Percentiles rank a stretch among this genome's conserved stretches.
These are phyloP conservation scores for Russula olivacea DNA, from an alignment of 768 basidiomycete species.

Conservation along the genomic window DNA sequence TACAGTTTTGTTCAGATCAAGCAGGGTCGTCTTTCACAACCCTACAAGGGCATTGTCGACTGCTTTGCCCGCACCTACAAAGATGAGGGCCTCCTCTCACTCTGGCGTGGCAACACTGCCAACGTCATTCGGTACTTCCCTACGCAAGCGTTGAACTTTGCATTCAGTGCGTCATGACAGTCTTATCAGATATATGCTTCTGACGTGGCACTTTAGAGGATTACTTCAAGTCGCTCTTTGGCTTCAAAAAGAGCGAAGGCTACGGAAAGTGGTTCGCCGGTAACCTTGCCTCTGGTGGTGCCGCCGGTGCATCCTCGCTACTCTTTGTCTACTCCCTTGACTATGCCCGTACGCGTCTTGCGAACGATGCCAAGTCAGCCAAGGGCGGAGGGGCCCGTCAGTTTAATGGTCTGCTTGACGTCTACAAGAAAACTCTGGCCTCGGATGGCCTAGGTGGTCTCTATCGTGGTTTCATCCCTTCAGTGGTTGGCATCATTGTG, in stretches of 20 bases:
- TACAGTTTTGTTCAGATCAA: constrained; percentile 63
- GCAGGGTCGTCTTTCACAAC: constrained; percentile 93
- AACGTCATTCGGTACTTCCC: constrained; percentile 99
- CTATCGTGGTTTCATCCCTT: constrained; percentile 99
- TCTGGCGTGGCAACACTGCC: constrained; percentile 99
- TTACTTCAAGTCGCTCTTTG: constrained; percentile 98
- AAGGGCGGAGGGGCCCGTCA: constrained; percentile 91
- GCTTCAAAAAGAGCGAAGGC: constrained; percentile 96
- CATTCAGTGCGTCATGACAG: constrained; percentile 75
- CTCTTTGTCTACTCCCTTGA: constrained; percentile 99
- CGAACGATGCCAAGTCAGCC: constrained; percentile 94
- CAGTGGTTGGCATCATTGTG: constrained; percentile 98
- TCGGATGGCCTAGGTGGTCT: constrained; percentile 98
- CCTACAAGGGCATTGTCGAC: constrained; percentile 95
- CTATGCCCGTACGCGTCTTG: constrained; percentile 98
- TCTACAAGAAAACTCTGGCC: constrained; percentile 95
- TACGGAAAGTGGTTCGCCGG: constrained; percentile 99
- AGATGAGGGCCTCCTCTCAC: constrained; percentile 91
- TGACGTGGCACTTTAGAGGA: constrained; percentile 58
- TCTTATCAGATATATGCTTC: not conserved
- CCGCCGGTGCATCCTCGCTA: constrained; percentile 96
- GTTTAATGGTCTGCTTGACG: constrained; percentile 97
- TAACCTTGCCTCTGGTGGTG: constrained; percentile 98
- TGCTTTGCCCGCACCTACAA: constrained; percentile 88
- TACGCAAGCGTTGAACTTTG: constrained; percentile 98